Conservation (phyloP, 2,329 filamentous ascomycete species). For the Stenocarpella maydis region DNA sequence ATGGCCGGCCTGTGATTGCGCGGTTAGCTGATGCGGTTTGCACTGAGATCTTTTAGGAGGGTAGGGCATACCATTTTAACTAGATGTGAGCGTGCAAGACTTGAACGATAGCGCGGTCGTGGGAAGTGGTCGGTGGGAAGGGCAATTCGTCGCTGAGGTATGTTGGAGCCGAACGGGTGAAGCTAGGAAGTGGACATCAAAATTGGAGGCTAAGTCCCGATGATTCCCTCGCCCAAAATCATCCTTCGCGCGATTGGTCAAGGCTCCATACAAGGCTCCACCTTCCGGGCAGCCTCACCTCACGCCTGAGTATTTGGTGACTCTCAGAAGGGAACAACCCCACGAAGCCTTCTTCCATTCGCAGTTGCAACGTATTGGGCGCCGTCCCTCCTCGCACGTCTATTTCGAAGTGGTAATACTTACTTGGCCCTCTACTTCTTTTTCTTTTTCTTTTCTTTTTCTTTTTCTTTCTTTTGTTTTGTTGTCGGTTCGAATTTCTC, state of each 20-base stretch:
- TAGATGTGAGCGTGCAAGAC: slow-evolving; percentile 20
- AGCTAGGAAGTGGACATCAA: slow-evolving; percentile 32
- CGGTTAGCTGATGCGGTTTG: slow-evolving; percentile 43
- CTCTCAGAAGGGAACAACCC: slow-evolving; percentile 1
- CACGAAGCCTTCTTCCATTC: slow-evolving; percentile 13
- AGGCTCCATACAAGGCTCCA: slow-evolving; percentile 33
- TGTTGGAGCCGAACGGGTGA: slow-evolving; percentile 20
- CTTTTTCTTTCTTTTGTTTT: background rate
- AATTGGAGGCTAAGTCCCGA: slow-evolving; percentile 35
- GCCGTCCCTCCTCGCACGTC: background rate
- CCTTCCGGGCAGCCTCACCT: slow-evolving; percentile 5
- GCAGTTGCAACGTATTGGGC: slow-evolving; percentile 9
- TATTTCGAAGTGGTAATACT: background rate
- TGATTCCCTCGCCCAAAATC: slow-evolving; percentile 32
- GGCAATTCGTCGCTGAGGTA: slow-evolving; percentile 32
- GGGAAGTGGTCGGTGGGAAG: slow-evolving; percentile 21
- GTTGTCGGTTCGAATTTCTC: background rate
- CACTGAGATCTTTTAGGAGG: slow-evolving; percentile 30
- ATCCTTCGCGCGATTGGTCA: slow-evolving; percentile 33
- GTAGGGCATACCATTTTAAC: slow-evolving; percentile 65
- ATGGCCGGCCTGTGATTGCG: slow-evolving; percentile 48
- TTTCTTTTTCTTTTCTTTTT: background rate
- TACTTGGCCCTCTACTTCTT: background rate
- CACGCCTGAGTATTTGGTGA: background rate
- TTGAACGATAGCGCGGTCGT: slow-evolving; percentile 24